phyloP scores from a whole-genome alignment of 345 rosid species.

The Balakata baccata region DNA sequence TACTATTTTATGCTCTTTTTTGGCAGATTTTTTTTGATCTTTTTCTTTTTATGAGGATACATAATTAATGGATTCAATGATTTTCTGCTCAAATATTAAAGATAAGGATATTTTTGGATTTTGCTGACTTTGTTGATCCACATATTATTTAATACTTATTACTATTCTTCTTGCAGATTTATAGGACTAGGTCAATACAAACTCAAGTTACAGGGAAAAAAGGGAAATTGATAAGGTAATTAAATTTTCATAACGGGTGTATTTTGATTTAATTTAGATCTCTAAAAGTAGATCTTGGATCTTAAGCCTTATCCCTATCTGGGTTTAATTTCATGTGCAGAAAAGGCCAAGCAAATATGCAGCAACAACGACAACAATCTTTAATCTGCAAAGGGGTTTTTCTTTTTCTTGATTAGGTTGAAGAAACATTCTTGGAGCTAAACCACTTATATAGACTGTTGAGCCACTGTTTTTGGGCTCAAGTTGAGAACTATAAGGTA shows the following conservation, averaged over 20 bases:
- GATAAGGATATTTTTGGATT: not conserved
- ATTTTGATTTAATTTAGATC: no score
- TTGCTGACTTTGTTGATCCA: conserved; percentile 37
- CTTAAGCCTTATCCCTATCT: conserved; percentile 2
- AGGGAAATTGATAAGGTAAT: no score
- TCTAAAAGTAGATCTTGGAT: conserved; percentile 16
- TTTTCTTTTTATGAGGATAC: not conserved
- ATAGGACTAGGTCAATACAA: not conserved
- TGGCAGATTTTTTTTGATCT: no score
- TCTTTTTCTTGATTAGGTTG: not conserved
- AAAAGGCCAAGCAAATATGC: not conserved
- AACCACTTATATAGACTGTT: not conserved
- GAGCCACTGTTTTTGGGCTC: not conserved
- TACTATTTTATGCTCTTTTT: not conserved
- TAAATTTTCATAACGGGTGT: no score
- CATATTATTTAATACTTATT: conserved; percentile 6
- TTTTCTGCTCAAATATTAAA: conserved; percentile 8
- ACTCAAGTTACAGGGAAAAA: not conserved
- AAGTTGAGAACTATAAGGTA: not conserved
- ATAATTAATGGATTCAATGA: not conserved
- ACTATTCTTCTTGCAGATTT: conserved; percentile 5
- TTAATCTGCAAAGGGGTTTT: no score
- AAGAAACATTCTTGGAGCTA: not conserved
- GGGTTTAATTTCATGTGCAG: not conserved
- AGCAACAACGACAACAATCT: not conserved